Evolutionary conservation across 192 early-diverging fungal genomes (phyloP).

Genomic region (Kickxella alabastrina): DNA sequence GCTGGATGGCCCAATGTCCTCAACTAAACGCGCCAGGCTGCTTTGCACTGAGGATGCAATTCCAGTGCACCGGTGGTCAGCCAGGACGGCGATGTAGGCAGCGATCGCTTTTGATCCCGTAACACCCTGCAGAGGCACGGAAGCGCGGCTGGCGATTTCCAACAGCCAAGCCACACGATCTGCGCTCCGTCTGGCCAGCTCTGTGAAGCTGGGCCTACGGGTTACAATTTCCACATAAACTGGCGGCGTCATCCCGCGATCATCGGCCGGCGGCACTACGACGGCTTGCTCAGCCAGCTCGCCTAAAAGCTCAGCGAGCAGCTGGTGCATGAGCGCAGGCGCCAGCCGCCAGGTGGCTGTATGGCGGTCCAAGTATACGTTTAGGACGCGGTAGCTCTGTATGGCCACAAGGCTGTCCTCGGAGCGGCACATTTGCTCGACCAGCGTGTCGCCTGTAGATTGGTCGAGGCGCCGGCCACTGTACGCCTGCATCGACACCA

Average conservation of each 20-base stretch:
- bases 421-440: background rate
- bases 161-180: slow-evolving; percentile 1
- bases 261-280: too few relatives aligned
- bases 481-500: background rate
- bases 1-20: background rate
- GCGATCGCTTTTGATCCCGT: background rate
- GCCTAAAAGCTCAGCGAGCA: too few relatives aligned
- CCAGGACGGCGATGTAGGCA: background rate
- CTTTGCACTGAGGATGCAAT: background rate
- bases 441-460: background rate
- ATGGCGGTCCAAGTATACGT: too few relatives aligned
- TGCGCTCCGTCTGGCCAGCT: background rate
- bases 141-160: slow-evolving; percentile 2
- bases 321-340: background rate
- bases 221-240: slow-evolving; percentile 3
- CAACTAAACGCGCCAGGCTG: background rate
- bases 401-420: background rate
- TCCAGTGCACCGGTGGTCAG: background rate
- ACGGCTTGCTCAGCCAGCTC: too few relatives aligned
- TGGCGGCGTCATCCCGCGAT: background rate
- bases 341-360: background rate
- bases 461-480: too few relatives aligned
- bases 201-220: background rate
- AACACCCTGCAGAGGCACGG: background rate
- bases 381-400: background rate